Conservation (phyloP, 2,329 filamentous ascomycete genomes). For the Aureobasidium mangrovei region DNA sequence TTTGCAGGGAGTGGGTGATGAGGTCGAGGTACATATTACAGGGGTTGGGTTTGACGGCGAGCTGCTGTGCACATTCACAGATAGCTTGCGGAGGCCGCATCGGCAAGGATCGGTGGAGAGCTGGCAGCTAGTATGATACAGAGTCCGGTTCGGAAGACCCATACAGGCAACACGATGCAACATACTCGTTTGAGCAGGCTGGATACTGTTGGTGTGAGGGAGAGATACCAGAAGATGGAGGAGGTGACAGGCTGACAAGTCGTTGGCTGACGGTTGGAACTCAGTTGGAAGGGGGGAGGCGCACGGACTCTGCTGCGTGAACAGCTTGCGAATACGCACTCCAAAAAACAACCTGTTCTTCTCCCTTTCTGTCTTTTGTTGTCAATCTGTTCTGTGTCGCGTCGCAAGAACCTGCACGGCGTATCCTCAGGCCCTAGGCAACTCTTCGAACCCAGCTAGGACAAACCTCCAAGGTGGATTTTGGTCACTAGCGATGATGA, state of each 20-base stretch:
- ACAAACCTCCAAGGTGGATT: background rate
- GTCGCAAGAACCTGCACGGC: background rate
- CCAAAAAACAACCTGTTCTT: background rate
- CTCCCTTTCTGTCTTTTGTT: background rate
- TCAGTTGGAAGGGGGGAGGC: background rate
- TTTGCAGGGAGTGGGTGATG: background rate
- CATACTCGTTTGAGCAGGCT: too few species aligned
- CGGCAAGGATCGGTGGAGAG: background rate
- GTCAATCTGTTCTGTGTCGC: background rate
- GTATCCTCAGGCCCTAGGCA: background rate
- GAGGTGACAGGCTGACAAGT: too few species aligned
- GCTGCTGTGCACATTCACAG: background rate
- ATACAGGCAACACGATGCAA: background rate
- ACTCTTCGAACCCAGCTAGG: background rate
- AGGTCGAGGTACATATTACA: constrained; percentile 15
- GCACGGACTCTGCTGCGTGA: background rate
- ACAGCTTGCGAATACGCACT: constrained; percentile 1
- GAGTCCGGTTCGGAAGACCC: background rate
- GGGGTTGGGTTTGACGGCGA: constrained; percentile 27
- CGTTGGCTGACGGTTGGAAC: too few species aligned
- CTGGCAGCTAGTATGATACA: constrained; percentile 7
- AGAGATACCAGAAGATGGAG: too few species aligned
- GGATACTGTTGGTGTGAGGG: too few species aligned
- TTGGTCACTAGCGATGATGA: constrained; percentile 40
- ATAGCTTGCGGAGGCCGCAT: background rate